Percentiles rank a stretch among this genome's conserved stretches.
Conservation (phyloP, 176 grass and related monocot species). For the Aegilops speltoides region DNA sequence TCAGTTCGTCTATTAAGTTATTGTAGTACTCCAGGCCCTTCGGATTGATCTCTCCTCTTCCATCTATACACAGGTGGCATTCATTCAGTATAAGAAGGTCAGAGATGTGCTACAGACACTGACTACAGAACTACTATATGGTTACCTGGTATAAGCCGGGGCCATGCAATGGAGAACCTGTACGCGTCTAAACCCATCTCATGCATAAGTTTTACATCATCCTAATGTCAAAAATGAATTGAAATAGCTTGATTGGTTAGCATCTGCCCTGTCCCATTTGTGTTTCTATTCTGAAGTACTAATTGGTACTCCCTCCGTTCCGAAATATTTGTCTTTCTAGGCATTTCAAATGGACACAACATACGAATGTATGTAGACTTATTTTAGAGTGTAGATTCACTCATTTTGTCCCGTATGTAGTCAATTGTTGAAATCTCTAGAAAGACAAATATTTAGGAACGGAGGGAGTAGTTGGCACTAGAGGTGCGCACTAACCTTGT, state of each 20-base stretch:
- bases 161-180: constrained; percentile 81
- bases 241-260: neutral
- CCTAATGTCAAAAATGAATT: constrained; percentile 28
- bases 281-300: neutral
- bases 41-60: neutral
- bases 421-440: no score
- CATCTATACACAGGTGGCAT: constrained; percentile 4
- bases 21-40: constrained; percentile 57
- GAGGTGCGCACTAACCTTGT: constrained; percentile 42
- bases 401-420: no score
- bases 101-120: neutral
- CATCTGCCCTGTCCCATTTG: neutral
- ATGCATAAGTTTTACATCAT: constrained; percentile 85
- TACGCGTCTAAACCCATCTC: constrained; percentile 76
- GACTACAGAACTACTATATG: neutral
- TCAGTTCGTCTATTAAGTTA: constrained; percentile 70
- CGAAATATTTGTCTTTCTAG: no score
- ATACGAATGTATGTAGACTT: no score
- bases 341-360: no score
- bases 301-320: no score
- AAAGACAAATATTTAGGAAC: no score
- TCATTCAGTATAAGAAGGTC: neutral
- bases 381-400: no score
- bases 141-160: constrained; percentile 65
- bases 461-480: no score